A percentile compares a stretch with the other conserved stretches of the same genome.
phyloP scores from a whole-genome alignment of 352 stramenopile species.

The Phytophthora pinifolia region DNA sequence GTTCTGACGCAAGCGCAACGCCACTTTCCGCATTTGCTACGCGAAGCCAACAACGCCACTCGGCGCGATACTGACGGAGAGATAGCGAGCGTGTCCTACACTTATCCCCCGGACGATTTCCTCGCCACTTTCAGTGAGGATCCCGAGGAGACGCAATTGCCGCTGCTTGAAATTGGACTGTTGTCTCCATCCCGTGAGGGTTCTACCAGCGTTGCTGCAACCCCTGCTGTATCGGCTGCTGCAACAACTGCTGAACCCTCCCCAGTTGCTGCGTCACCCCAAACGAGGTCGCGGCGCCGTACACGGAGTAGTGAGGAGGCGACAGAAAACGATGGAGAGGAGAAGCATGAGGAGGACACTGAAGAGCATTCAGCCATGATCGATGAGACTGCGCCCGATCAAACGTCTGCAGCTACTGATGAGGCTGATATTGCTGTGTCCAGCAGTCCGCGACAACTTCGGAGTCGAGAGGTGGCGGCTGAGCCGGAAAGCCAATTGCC shows the following conservation, averaged over 20 bases:
- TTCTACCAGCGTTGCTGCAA: neutral
- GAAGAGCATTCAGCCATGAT: constrained; percentile 4
- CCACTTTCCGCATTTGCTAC: constrained; percentile 55
- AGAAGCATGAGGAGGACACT: constrained; percentile 9
- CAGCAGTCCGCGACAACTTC: constrained; percentile 26
- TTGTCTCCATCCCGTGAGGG: constrained; percentile 11
- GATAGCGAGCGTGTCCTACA: constrained; percentile 22
- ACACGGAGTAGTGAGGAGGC: constrained; percentile 23
- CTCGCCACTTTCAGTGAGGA: constrained; percentile 42
- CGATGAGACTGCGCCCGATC: constrained; percentile 1
- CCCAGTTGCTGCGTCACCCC: constrained; percentile 10
- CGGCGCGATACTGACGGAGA: constrained; percentile 25
- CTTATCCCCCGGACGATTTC: constrained; percentile 63
- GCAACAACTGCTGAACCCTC: constrained; percentile 2
- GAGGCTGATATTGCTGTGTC: constrained; percentile 7
- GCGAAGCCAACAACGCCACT: constrained; percentile 22
- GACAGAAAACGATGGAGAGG: constrained; percentile 17
- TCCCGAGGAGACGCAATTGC: constrained; percentile 35
- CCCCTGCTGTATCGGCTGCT: neutral
- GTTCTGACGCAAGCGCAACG: constrained; percentile 63
- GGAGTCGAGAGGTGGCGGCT: constrained; percentile 14
- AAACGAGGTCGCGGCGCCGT: constrained; percentile 19
- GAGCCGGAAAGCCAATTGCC: constrained; percentile 20
- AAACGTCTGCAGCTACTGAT: constrained; percentile 19
- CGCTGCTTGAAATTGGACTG: constrained; percentile 28